A percentile compares a stretch with the other conserved stretches of the same genome.
Conservation (phyloP, 1,139 yeast species). For the Nadsonia commutata region DNA sequence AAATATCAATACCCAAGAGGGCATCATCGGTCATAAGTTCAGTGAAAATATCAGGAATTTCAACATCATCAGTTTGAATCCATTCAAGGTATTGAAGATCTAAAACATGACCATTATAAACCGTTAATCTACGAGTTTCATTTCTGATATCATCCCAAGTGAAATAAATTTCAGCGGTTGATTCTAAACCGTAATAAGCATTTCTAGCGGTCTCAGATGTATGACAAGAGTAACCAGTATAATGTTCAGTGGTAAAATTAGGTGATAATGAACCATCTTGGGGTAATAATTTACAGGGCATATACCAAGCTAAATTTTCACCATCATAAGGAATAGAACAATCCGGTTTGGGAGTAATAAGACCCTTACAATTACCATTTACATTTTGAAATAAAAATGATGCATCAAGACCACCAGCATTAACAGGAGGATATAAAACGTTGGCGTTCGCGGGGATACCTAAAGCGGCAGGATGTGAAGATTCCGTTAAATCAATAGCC, state of each 20-base stretch:
- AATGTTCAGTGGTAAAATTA: slow-evolving; percentile 40
- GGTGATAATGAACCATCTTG: slow-evolving; percentile 60
- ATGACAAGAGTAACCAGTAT: slow-evolving; percentile 86
- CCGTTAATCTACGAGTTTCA: slow-evolving; percentile 63
- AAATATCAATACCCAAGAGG: slow-evolving; percentile 65
- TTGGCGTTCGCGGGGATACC: slow-evolving; percentile 59
- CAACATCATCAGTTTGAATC: slow-evolving; percentile 53
- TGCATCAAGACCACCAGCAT: slow-evolving; percentile 86
- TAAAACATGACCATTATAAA: slow-evolving; percentile 75
- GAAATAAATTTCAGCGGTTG: slow-evolving; percentile 46
- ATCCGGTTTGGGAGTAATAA: slow-evolving; percentile 59
- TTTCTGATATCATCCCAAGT: slow-evolving; percentile 79
- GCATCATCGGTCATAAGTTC: slow-evolving; percentile 39
- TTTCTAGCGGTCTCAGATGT: slow-evolving; percentile 55
- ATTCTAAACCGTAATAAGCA: slow-evolving; percentile 45
- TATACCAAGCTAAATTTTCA: slow-evolving; percentile 79
- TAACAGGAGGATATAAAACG: slow-evolving; percentile 65
- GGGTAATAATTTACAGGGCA: slow-evolving; percentile 68
- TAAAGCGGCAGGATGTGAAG: slow-evolving; percentile 67
- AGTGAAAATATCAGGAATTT: slow-evolving; percentile 60
- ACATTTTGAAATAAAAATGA: slow-evolving; percentile 87
- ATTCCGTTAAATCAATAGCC: slow-evolving; percentile 54
- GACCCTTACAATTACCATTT: slow-evolving; percentile 77
- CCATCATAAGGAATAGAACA: slow-evolving; percentile 54
- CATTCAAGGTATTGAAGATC: slow-evolving; percentile 66